Percentiles rank a stretch among this genome's conserved stretches.
Conservation (phyloP, 1,284 basidiomycete species). For the Clitocybe nebularis region DNA sequence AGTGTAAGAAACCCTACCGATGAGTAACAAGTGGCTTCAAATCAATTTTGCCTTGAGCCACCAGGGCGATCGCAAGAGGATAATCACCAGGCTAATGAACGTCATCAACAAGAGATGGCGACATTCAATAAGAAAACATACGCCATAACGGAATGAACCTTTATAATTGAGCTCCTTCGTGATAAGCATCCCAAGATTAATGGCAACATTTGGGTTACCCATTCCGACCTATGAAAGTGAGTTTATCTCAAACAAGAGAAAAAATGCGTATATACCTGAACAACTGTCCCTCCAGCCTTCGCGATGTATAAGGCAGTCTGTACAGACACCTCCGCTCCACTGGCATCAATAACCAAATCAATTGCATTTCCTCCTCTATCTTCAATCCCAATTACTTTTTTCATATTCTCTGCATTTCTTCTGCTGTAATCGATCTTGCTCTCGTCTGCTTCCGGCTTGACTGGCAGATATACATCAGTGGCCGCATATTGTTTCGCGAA, state of each 20-base stretch:
- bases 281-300: conserved; percentile 69
- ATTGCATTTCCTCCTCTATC: conserved; percentile 59
- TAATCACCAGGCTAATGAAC: conserved; percentile 73
- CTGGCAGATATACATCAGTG: conserved; percentile 53
- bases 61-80: conserved; percentile 79
- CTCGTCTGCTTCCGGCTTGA: conserved; percentile 62
- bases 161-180: conserved; percentile 79
- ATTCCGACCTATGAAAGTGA: conserved; percentile 63
- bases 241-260: background rate
- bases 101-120: conserved; percentile 1
- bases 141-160: conserved; percentile 86
- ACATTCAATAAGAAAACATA: conserved; percentile 32
- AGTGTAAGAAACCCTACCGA: conserved; percentile 42
- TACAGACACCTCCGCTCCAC: conserved; percentile 86
- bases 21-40: conserved; percentile 89
- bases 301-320: conserved; percentile 77
- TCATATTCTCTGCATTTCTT: conserved; percentile 62
- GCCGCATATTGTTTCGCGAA: conserved; percentile 91
- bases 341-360: conserved; percentile 79
- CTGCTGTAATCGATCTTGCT: conserved; percentile 63
- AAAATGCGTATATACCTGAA: conserved; percentile 62
- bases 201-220: conserved; percentile 59
- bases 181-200: conserved; percentile 60
- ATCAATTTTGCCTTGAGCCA: conserved; percentile 75
- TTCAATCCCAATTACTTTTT: conserved; percentile 50